Evolutionary conservation across 176 grass and related monocot genomes (phyloP), one percentile per base, ranked within the genome.

Genomic region (Carex scoparia): DNA sequence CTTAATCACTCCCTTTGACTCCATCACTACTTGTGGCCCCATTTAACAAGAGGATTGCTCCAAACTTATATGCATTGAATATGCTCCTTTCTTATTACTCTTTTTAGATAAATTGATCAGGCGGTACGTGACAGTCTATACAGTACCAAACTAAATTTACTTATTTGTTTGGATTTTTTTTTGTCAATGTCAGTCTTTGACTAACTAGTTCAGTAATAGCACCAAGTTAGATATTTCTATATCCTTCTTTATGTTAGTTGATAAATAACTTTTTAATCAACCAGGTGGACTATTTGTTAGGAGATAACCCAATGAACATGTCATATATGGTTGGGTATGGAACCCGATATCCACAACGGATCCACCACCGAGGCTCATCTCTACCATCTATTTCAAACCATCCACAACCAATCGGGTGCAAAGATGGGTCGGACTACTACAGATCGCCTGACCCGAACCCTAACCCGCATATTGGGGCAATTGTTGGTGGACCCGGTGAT

Each of bases 301-400:
- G 96, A 70, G 90, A 95, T 71, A 98, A 98, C 9, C 96, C 93
- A 23, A 94, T 94, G 91, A 92, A 94, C 13, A 91, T 94, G 95
- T 98, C 95, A 6, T 98, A 95, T 84, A 98, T 98, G 96, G 85
- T 98, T 1, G 96, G 96, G 8, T 98, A 98, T 7, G 91, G 96
- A 11, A 79, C 87, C 11, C 76, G 81, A 4, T 95, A 95, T 69
- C 93, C 96, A 14, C 88, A 91, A 42, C 74, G 90, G 84, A 98
- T 98, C 79, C 96, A 98, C 67, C 96, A 98, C 69, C 91, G 96
- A 7, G 96, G 74, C 10, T 98, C 96, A 18, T 95, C 93, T 0
- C 12, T 98, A 76, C 93, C 96, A 2, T 94, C 96, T 2, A 86
- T 98, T 76, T 87, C 68, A 40, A 68, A n/a, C 81, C 85, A 93